Percentiles rank a stretch among this genome's conserved stretches.
Conservation (phyloP, 1,284 basidiomycete genomes). For the Vanrija pseudolonga region DNA sequence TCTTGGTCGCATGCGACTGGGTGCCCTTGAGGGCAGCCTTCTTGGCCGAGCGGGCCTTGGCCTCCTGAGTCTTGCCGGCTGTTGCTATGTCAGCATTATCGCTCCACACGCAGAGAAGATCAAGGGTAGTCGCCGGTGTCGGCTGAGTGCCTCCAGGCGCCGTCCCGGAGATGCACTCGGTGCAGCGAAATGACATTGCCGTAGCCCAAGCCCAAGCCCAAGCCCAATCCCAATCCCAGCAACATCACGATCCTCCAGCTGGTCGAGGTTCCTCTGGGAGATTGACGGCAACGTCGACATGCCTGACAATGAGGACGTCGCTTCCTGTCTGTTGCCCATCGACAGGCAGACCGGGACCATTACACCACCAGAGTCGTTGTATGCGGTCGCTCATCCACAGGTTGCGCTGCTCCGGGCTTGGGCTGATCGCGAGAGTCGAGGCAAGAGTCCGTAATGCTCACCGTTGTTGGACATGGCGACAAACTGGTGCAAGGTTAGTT, state of each 20-base stretch:
- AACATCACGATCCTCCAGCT: too few relatives aligned
- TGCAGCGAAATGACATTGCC: too few relatives aligned
- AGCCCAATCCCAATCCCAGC: too few relatives aligned
- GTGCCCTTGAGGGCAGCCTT: conserved; percentile 92
- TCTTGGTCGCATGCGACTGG: conserved; percentile 71
- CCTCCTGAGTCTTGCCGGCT: conserved; percentile 54
- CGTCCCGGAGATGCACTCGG: not conserved
- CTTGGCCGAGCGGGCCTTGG: conserved; percentile 89
- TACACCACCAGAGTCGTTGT: too few relatives aligned
- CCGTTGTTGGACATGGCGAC: conserved; percentile 1
- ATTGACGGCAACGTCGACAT: too few relatives aligned
- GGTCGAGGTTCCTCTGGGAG: too few relatives aligned
- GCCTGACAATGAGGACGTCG: too few relatives aligned
- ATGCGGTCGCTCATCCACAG: too few relatives aligned
- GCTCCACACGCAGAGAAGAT: not conserved
- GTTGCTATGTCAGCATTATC: not conserved
- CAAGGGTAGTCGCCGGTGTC: not conserved
- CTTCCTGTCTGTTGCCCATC: too few relatives aligned
- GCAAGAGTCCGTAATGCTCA: not conserved
- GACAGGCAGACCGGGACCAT: too few relatives aligned
- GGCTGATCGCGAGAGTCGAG: not conserved
- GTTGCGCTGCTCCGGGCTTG: not conserved
- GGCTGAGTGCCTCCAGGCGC: not conserved
- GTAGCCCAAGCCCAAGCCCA: too few relatives aligned
- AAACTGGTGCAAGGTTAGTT: not conserved